phyloP scores from a whole-genome alignment of 768 basidiomycete species.

The Phylloporus sp. region DNA sequence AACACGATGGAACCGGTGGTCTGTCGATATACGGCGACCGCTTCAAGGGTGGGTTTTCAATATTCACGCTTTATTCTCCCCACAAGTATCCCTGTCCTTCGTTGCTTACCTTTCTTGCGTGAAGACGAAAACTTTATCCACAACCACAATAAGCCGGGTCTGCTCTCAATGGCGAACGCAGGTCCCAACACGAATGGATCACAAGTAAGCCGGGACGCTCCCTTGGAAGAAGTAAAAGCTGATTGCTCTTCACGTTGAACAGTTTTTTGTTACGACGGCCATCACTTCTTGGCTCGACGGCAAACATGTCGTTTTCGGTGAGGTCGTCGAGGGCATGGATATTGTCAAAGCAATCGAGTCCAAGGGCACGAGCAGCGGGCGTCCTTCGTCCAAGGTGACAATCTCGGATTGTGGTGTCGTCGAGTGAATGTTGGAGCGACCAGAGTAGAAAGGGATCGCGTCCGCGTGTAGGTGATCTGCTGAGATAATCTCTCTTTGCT shows the following conservation, averaged over 20 bases:
- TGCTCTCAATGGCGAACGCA: slow-evolving; percentile 87
- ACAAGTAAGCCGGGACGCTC: slow-evolving; percentile 40
- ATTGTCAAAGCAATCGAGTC: slow-evolving; percentile 39
- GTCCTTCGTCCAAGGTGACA: slow-evolving; percentile 35
- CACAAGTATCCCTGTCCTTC: background rate
- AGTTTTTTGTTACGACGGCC: slow-evolving; percentile 79
- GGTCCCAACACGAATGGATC: slow-evolving; percentile 79
- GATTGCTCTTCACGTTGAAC: background rate
- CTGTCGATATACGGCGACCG: slow-evolving; percentile 80
- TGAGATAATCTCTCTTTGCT: slow-evolving; percentile 4
- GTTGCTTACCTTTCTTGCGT: background rate
- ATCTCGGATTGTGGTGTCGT: slow-evolving; percentile 55
- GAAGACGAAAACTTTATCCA: slow-evolving; percentile 68
- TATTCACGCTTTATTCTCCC: too few species aligned
- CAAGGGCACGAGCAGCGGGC: slow-evolving; percentile 25
- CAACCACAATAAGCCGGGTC: slow-evolving; percentile 56
- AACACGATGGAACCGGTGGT: slow-evolving; percentile 73
- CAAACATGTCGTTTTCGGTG: slow-evolving; percentile 45
- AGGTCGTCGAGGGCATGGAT: slow-evolving; percentile 41
- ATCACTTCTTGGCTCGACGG: slow-evolving; percentile 56
- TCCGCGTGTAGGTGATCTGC: slow-evolving; percentile 1
- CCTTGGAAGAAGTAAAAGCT: background rate
- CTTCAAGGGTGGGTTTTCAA: slow-evolving; percentile 58
- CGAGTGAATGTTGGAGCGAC: slow-evolving; percentile 17
- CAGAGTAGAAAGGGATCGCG: background rate